phyloP scores from a whole-genome alignment of 1,139 yeast genomes.

The Pichia sp. region DNA sequence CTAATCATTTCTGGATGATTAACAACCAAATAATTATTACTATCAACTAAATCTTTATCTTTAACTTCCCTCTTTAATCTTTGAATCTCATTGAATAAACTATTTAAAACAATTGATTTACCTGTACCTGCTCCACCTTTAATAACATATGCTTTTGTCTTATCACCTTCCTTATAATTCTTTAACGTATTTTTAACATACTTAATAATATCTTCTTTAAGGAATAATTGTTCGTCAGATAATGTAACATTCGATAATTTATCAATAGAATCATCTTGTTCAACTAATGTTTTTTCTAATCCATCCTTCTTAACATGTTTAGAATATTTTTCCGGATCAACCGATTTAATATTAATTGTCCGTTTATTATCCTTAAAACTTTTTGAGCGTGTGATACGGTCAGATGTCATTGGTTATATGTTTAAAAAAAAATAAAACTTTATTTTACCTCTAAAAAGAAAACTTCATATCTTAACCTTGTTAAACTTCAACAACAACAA shows the following conservation, averaged over 20 bases:
- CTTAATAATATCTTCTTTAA: constrained; percentile 28
- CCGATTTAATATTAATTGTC: constrained; percentile 7
- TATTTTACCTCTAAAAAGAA: too few relatives aligned
- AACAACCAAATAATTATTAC: constrained; percentile 34
- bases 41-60: constrained; percentile 21
- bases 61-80: constrained; percentile 20
- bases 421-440: too few relatives aligned
- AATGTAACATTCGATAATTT: constrained; percentile 28
- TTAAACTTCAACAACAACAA: too few relatives aligned
- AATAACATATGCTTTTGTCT: constrained; percentile 34
- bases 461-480: too few relatives aligned
- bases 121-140: constrained; percentile 37
- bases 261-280: constrained; percentile 6
- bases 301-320: neutral
- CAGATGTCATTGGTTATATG: too few relatives aligned
- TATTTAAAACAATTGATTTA: constrained; percentile 29
- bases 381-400: too few relatives aligned
- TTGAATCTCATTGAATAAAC: constrained; percentile 34
- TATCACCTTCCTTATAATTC: constrained; percentile 13
- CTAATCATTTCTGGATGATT: constrained; percentile 42
- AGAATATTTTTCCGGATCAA: constrained; percentile 4
- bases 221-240: constrained; percentile 32
- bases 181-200: constrained; percentile 27
- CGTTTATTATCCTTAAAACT: too few relatives aligned
- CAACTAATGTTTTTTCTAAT: neutral